Base-by-base conservation (phyloP, 768 basidiomycete species). In the Strobilomyces dryophilus region DNA sequence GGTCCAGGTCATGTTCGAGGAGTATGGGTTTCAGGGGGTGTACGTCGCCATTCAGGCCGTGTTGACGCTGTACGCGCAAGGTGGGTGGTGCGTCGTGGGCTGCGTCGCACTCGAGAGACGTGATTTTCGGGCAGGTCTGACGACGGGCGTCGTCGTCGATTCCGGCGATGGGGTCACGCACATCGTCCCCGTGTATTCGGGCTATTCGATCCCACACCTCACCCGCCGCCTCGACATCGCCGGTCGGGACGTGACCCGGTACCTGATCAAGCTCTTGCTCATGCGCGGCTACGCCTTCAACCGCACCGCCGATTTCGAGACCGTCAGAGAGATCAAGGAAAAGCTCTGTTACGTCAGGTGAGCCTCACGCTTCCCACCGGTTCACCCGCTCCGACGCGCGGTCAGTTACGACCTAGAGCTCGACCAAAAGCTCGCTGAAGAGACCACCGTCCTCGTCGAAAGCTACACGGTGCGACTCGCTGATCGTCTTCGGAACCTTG, bases 231-330 rank as follows among this genome's bases (percentile, higher is more conserved):
- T 99, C 54, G 97, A 99, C 66, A 98, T 99, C 61, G 97, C 97
- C 49, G 97, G 97, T 18, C 85, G 97, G 59, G 97, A 99, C 68
- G 97, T 99, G 44, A 99, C 97, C 43, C 85, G 94, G 63, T 99
- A 99, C 73, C 77, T 99, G 72, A 99, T 99, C 82, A 99, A 98
- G 74, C 80, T 99, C n/a, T 78, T 99, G 32, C 83, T 98, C 61
- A 98, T 98, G 95, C 85, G 95, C n/a, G 97, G 97, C n/a, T 98
- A 99, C 70, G 97, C 97, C 1, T 98, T 99, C 81, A 98, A 99
- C 74, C 85, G 97, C 37, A 99, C 97, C 3, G 97, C 97, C 26
- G 97, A 99, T 74, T 99, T 99, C 64, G 97, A 99, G 76, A 99
- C 97, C 2, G 97, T 99, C 20, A 76, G 95, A 31, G 92, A 97